Percentiles rank a stretch among this genome's conserved stretches.
Conservation (phyloP, 2,329 filamentous ascomycete genomes). For the Cryphonectria japonica region DNA sequence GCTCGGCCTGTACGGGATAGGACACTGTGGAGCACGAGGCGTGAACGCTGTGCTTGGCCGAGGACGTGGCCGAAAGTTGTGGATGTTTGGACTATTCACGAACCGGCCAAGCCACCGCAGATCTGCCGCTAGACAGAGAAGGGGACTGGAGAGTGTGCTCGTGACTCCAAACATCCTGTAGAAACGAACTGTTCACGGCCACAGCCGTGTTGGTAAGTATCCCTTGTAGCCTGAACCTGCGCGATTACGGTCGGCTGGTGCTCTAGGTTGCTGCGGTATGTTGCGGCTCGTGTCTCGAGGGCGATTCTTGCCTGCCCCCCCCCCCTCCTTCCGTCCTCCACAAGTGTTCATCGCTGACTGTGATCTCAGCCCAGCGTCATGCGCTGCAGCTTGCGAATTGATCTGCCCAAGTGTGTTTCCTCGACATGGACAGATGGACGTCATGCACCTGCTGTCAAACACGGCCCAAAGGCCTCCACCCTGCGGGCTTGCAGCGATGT, state of each 20-base stretch:
- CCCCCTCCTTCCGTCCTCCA: not conserved
- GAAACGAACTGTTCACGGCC: not conserved
- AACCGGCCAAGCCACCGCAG: not conserved
- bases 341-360: not conserved
- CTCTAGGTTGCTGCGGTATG: not conserved
- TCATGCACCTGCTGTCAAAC: not conserved
- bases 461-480: not conserved
- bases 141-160: not conserved
- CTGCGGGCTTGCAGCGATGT: not conserved
- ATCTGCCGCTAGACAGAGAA: not conserved
- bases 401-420: not conserved
- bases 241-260: not conserved
- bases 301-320: not conserved
- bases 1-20: not conserved
- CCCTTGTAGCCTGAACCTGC: not conserved
- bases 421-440: not conserved
- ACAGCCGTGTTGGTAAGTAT: not conserved
- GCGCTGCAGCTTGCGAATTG: not conserved
- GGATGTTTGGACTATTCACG: not conserved
- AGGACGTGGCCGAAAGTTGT: not conserved
- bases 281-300: slow-evolving; percentile 3
- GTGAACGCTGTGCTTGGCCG: not conserved
- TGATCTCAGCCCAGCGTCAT: not conserved
- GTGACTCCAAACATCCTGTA: not conserved
- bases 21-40: not conserved